These are phyloP conservation scores for Diospyros lotus DNA, from an alignment of 148 eudicot genomes.

Conservation along the genomic window DNA sequence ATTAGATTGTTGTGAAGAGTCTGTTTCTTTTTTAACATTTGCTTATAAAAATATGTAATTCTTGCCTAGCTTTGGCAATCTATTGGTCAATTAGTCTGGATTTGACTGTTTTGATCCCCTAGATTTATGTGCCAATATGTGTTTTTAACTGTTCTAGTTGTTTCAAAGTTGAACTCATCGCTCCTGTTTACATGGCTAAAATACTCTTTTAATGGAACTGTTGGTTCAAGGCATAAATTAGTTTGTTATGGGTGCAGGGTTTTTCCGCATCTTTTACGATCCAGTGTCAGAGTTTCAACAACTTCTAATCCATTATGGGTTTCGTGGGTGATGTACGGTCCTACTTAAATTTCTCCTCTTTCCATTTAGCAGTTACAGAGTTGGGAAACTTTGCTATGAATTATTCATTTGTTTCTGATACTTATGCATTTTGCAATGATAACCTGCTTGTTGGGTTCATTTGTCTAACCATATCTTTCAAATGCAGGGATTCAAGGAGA, in stretches of 20 bases:
- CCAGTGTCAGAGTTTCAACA: slow-evolving; percentile 7
- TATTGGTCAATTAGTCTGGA: not conserved
- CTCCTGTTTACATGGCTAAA: too few relatives aligned
- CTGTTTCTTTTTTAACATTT: not conserved
- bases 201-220: too few relatives aligned
- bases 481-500: slow-evolving; percentile 38
- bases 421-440: not conserved
- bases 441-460: slow-evolving; percentile 12
- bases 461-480: slow-evolving; percentile 11
- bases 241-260: slow-evolving; percentile 23
- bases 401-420: not conserved
- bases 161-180: too few relatives aligned
- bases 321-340: slow-evolving; percentile 24
- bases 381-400: not conserved
- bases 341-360: not conserved
- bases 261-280: not conserved
- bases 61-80: not conserved
- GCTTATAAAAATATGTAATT: too few relatives aligned
- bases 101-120: not conserved
- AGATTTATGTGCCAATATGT: not conserved
- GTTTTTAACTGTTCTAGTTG: too few relatives aligned
- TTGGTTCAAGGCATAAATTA: not conserved
- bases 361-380: not conserved
- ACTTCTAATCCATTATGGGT: slow-evolving; percentile 29
- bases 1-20: not conserved